These are phyloP conservation scores for Parasitella parasitica DNA, from an alignment of 371 early-diverging fungal genomes.

Conservation along the genomic window DNA sequence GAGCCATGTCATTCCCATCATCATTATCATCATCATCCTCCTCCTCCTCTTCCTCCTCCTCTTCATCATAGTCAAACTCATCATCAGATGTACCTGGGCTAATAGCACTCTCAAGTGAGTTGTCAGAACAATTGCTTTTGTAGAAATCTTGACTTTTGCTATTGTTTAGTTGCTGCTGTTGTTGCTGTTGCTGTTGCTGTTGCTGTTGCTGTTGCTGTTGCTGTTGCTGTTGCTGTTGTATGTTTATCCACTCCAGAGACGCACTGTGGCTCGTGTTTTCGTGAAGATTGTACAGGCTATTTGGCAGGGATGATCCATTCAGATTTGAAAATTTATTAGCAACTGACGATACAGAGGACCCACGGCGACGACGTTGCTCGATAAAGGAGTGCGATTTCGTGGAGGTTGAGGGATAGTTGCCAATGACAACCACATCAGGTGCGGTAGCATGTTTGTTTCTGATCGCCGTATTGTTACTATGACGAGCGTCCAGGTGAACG, in stretches of 20 bases:
- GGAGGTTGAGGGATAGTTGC: constrained; percentile 7
- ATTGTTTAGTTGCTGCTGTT: background rate
- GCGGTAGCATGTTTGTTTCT: constrained; percentile 21
- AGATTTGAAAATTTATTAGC: background rate
- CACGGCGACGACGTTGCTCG: constrained; percentile 1
- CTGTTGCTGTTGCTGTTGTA: background rate
- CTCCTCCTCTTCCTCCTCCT: constrained; percentile 17
- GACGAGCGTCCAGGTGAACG: constrained; percentile 27
- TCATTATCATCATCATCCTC: constrained; percentile 12
- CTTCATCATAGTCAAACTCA: constrained; percentile 5
- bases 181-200: background rate
- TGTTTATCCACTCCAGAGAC: constrained; percentile 2
- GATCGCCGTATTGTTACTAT: constrained; percentile 31
- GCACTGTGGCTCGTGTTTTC: background rate
- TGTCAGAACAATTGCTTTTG: constrained; percentile 26
- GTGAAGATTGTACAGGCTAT: background rate
- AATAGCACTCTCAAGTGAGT: constrained; percentile 39
- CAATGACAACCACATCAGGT: constrained; percentile 32
- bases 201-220: too few relatives aligned
- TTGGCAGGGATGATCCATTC: background rate
- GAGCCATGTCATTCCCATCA: constrained; percentile 5
- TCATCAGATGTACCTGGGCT: constrained; percentile 40
- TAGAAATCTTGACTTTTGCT: constrained; percentile 4
- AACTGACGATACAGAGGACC: constrained; percentile 9
- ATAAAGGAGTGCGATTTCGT: background rate